Evolutionary conservation across 257 asterid species (phyloP), one percentile per base, ranked within the genome.

Genomic region (Nicotiana attenuata): DNA sequence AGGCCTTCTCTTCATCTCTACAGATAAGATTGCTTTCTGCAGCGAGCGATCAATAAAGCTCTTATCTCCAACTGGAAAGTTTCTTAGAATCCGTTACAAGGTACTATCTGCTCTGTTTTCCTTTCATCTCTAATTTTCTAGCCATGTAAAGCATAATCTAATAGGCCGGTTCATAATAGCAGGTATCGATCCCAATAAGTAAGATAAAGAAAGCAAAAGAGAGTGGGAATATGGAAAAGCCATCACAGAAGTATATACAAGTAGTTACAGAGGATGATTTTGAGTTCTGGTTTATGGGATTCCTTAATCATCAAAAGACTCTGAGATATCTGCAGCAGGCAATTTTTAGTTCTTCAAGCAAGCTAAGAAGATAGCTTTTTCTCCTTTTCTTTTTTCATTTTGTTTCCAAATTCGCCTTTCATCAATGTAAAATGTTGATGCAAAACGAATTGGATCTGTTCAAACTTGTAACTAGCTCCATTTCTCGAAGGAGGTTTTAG

Each of bases 231-330:
- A 60, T 17, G 55, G 47, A 68, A 38, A 85, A 66, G 29, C 92
- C 92, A 41, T 89, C 86, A 15, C 87, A 85, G 73, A 89, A 89
- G 81, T 89, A 89, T 76, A 84, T 89, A 80, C 84, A 86, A 75
- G 16, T 89, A 55, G 87, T 88, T 63, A 91, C 92, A 0, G 82
- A 82, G 47, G 94, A 89, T 63, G 84, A 85, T 76, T 88, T 73
- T 65, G 93, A 91, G 35, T 89, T 89, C 73, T 89, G 93, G 94
- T 91, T 91, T 77, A 86, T 89, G 94, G 91, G 91, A 81, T 89
- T 91, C 29, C 31, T 89, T 19, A 87, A 86, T 82, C 88, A 84
- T 57, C 84, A 59, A 35, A 88, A 84, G 80, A 85, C 91, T 4
- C 79, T 89, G 10, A 84, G 88, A 64, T 83, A 82, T 84, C 78